These are phyloP conservation scores for Stentor roeselii DNA, from an alignment of 73 alveolate genomes.

Conservation along the genomic window DNA sequence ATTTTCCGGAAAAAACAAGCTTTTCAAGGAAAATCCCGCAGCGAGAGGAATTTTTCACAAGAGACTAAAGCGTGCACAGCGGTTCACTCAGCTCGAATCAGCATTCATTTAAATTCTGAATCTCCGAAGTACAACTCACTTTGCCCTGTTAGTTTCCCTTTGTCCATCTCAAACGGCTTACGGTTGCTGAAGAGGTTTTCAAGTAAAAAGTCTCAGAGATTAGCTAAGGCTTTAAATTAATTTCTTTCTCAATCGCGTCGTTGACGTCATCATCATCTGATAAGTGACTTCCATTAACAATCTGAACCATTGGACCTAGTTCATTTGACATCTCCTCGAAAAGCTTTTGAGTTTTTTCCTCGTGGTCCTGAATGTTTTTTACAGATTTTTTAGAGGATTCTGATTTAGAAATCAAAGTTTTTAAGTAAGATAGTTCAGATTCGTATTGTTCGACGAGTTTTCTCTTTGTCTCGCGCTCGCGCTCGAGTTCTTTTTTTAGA, in stretches of 20 bases:
- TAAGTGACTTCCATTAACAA: background rate
- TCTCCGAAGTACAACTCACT: too few relatives aligned
- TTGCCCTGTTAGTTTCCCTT: too few relatives aligned
- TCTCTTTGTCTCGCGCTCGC: slow-evolving; percentile 5
- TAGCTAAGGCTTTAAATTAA: background rate
- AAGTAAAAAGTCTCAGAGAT: too few relatives aligned
- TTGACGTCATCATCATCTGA: slow-evolving; percentile 24
- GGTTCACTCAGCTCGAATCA: background rate
- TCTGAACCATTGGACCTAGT: slow-evolving; percentile 10
- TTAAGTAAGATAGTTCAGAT: background rate
- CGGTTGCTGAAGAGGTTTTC: too few relatives aligned
- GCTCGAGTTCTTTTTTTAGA: background rate
- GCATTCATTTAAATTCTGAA: too few relatives aligned
- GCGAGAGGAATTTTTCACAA: background rate
- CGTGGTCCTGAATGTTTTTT: background rate
- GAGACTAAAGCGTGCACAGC: background rate
- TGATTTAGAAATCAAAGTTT: background rate
- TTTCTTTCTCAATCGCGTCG: slow-evolving; percentile 6
- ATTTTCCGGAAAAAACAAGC: too few relatives aligned
- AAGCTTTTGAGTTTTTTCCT: background rate
- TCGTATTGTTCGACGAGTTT: slow-evolving; percentile 8
- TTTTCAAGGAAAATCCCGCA: background rate
- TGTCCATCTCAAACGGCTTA: too few relatives aligned
- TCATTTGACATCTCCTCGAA: slow-evolving; percentile 11
- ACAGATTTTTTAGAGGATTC: background rate